These are phyloP conservation scores for Fusarium chuoi DNA, from an alignment of 2,329 filamentous ascomycete species.

Conservation along the genomic window DNA sequence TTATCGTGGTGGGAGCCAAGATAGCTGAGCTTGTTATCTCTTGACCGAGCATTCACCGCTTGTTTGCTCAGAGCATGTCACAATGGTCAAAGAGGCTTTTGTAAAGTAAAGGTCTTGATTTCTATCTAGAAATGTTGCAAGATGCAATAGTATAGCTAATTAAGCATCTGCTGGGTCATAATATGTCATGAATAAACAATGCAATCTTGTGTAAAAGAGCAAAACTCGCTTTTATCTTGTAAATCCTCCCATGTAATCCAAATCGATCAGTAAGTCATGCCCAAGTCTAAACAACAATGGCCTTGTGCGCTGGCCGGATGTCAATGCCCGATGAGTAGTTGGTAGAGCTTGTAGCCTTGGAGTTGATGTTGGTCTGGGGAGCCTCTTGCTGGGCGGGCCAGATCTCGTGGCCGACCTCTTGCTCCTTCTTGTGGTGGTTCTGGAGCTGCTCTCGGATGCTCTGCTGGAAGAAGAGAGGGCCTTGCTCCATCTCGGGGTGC, in stretches of 20 bases:
- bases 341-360: constrained; percentile 41
- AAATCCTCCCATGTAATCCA: constrained; percentile 11
- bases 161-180: constrained; percentile 28
- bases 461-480: constrained; percentile 67
- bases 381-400: constrained; percentile 60
- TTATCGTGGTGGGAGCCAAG: constrained; percentile 8
- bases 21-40: constrained; percentile 14
- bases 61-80: constrained; percentile 1
- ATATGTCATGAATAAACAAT: constrained; percentile 30
- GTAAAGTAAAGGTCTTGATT: constrained; percentile 17
- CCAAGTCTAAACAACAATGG: constrained; percentile 31
- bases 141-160: constrained; percentile 18
- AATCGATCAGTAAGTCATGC: not conserved
- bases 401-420: constrained; percentile 57
- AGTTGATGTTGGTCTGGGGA: constrained; percentile 41
- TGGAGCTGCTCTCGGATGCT: constrained; percentile 59
- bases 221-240: constrained; percentile 31
- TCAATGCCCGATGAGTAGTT: constrained; percentile 51
- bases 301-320: constrained; percentile 43
- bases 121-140: constrained; percentile 22
- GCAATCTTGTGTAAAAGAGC: constrained; percentile 32
- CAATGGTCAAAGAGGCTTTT: not conserved
- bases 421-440: constrained; percentile 59
- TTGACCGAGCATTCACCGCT: constrained; percentile 21
- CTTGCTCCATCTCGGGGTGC: constrained; percentile 70